These are phyloP conservation scores for Actinomortierella ambigua DNA, from an alignment of 371 early-diverging fungal species.

Conservation along the genomic window DNA sequence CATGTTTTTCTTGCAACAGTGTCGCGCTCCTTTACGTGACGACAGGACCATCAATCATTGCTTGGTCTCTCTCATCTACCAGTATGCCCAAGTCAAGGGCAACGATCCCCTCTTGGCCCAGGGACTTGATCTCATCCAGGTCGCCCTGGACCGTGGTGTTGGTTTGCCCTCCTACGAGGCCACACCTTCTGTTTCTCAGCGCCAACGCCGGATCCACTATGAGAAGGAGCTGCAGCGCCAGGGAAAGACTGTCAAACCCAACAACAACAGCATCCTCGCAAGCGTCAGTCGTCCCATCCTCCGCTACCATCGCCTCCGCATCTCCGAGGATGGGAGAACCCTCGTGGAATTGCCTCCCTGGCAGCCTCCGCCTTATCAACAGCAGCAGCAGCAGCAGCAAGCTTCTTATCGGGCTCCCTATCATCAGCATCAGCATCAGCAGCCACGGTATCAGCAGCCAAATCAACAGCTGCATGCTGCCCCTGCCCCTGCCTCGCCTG, in stretches of 20 bases:
- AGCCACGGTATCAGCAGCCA: no score
- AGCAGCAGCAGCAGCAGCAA: not conserved
- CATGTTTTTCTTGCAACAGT: slow-evolving; percentile 26
- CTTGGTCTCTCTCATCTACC: slow-evolving; percentile 35
- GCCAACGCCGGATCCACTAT: not conserved
- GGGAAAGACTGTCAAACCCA: not conserved
- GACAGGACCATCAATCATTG: slow-evolving; percentile 39
- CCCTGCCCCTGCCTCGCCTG: no score
- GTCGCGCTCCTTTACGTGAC: slow-evolving; percentile 22
- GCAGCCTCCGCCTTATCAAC: not conserved
- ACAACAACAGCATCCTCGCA: slow-evolving; percentile 7
- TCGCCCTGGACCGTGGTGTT: slow-evolving; percentile 35
- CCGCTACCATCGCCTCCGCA: slow-evolving; percentile 8
- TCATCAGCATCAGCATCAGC: slow-evolving; percentile 1
- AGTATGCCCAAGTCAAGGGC: slow-evolving; percentile 16
- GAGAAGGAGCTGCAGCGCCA: not conserved
- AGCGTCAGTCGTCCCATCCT: slow-evolving; percentile 30
- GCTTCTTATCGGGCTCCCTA: not conserved
- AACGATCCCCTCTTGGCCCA: slow-evolving; percentile 9
- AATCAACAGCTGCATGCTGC: no score
- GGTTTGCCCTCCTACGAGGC: slow-evolving; percentile 22
- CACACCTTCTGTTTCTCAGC: not conserved
- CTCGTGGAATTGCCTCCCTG: slow-evolving; percentile 4
- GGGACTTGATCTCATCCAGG: slow-evolving; percentile 32
- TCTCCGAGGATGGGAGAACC: slow-evolving; percentile 19